A percentile compares a stretch with the other conserved stretches of the same genome.
phyloP scores from a whole-genome alignment of 202 grass and related monocot genomes.

The Elaeis oleifera region DNA sequence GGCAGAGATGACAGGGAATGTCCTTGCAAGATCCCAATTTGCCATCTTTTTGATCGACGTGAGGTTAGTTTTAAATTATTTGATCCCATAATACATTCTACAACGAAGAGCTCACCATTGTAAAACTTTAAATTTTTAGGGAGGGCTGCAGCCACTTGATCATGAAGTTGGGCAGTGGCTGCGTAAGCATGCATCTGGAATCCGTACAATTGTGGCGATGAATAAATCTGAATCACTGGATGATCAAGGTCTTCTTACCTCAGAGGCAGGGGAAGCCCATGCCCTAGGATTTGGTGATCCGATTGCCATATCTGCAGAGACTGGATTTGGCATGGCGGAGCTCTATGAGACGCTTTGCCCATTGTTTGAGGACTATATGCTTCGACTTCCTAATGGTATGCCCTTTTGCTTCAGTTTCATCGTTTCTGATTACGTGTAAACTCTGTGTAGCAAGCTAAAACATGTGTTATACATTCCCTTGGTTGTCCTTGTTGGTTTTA shows the following conservation, averaged over 20 bases:
- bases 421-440: too few species aligned
- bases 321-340: slow-evolving; percentile 90
- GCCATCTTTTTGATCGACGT: slow-evolving; percentile 98
- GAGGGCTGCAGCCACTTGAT: slow-evolving; percentile 86
- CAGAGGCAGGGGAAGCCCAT: slow-evolving; percentile 77
- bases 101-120: too few species aligned
- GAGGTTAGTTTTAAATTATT: slow-evolving; percentile 42
- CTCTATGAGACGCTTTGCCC: slow-evolving; percentile 80
- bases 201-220: slow-evolving; percentile 72
- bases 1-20: slow-evolving; percentile 71
- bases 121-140: slow-evolving; percentile 31
- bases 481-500: too few species aligned
- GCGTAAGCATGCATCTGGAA: slow-evolving; percentile 62
- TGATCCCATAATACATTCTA: neutral
- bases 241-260: slow-evolving; percentile 61
- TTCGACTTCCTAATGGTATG: slow-evolving; percentile 59
- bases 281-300: slow-evolving; percentile 91
- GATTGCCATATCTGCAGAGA: slow-evolving; percentile 94
- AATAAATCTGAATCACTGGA: slow-evolving; percentile 95
- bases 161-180: slow-evolving; percentile 86
- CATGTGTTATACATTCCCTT: too few species aligned
- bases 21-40: slow-evolving; percentile 72
- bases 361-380: slow-evolving; percentile 77
- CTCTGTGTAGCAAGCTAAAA: too few species aligned
- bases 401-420: neutral